Conservation (phyloP, 805 yeast species). For the Pichia deserticola region DNA sequence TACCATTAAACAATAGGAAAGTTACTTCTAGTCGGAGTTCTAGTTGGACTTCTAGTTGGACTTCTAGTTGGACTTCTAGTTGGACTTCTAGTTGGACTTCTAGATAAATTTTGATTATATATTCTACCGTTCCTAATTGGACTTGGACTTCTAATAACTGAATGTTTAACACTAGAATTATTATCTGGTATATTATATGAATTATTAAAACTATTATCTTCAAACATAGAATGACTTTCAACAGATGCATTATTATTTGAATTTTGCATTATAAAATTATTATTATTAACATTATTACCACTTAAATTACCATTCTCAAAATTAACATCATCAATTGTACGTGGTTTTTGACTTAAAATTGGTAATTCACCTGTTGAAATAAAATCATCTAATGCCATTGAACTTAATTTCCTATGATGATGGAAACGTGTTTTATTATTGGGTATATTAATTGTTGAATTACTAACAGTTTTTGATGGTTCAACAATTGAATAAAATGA, state of each 20-base stretch:
- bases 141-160: slow-evolving; percentile 4
- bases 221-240: slow-evolving; percentile 19
- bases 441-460: slow-evolving; percentile 6
- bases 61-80: slow-evolving; percentile 6
- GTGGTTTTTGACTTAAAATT: slow-evolving; percentile 8
- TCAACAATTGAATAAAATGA: slow-evolving; percentile 15
- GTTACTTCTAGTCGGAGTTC: slow-evolving; percentile 2
- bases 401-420: slow-evolving; percentile 20
- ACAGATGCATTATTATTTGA: neutral
- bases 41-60: slow-evolving; percentile 3
- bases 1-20: neutral
- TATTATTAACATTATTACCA: too few species aligned
- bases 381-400: slow-evolving; percentile 23
- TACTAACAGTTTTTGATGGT: slow-evolving; percentile 17
- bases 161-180: slow-evolving; percentile 1
- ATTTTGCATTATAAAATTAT: neutral
- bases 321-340: neutral
- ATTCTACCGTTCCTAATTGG: slow-evolving; percentile 2
- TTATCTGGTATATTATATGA: slow-evolving; percentile 11
- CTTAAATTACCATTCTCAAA: neutral
- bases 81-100: slow-evolving; percentile 4
- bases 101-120: neutral
- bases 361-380: slow-evolving; percentile 21
- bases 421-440: slow-evolving; percentile 16
- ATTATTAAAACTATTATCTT: slow-evolving; percentile 4